Base-by-base conservation (phyloP, 2,329 filamentous ascomycete species). In the Aspergillus sp. region DNA sequence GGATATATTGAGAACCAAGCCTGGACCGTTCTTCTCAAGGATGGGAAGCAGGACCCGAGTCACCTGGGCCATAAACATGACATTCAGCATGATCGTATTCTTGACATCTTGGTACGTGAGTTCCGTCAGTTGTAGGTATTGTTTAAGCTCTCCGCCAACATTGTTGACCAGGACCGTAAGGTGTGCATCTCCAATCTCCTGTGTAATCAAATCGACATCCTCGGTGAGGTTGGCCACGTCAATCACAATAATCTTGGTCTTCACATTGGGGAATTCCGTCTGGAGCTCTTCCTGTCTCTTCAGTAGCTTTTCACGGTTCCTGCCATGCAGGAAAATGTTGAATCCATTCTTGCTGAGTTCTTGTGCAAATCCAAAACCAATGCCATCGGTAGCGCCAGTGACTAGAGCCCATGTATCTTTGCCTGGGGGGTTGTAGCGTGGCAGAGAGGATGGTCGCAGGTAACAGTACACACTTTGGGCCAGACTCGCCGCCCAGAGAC, bases 161-260 rank as follows among this genome's bases (percentile, higher is more conserved):
- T 81, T 82, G 61, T 82, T 82, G 52, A 82, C 59, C 26, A 82
- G 61, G 2, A 81, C 61, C 1, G 72, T 78, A 29, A 83, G 60
- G 47, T 72, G 59, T 31, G 74, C 54, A 39, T 61, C 65, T 1
- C 61, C 49, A 7, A 71, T 54, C 4, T 56, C 46, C 1, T 61
- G 54, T 9, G 67, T 48, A 7, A 60, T 53, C 7, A 47, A 37
- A 11, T 60, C 54, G 26, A 67, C 47, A 28, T 46, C 48, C 0
- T 54, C 39, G 0, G 43, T 43, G 19, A 49, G 32, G 7, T 56
- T 43, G 13, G 64, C 58, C 2, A 69, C 70, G 53, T 81, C 75
- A 9, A 71, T 69, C 12, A 76, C 55, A 34, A 77, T 57, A 35
- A 61, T 57, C 27, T 65, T 61, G 42, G 75, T 68, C 27, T 62